Conservation (phyloP, 106 monocot genomes). For the Chionographis japonica region DNA sequence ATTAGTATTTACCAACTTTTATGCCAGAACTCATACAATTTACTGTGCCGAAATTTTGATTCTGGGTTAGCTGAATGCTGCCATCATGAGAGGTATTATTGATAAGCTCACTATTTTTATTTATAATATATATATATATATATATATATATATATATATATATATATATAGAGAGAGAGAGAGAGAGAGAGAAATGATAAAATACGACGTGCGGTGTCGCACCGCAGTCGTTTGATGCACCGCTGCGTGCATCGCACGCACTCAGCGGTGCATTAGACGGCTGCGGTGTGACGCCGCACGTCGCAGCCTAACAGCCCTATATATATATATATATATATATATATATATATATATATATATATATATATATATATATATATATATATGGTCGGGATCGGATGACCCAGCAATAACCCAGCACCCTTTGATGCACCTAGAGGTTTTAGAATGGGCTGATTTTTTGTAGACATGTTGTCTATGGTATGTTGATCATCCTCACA, state of each 20-base stretch:
- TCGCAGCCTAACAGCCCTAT: too few relatives aligned
- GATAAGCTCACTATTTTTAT: not conserved
- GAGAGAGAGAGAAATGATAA: too few relatives aligned
- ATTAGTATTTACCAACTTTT: not conserved
- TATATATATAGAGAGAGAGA: not conserved
- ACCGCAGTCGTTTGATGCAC: too few relatives aligned
- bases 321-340: not conserved
- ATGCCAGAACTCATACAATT: slow-evolving; percentile 77
- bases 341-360: not conserved
- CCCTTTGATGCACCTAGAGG: too few relatives aligned
- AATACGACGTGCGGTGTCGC: too few relatives aligned
- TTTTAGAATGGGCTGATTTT: too few relatives aligned
- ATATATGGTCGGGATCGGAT: not conserved
- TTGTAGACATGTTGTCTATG: too few relatives aligned
- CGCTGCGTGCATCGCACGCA: too few relatives aligned
- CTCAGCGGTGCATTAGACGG: too few relatives aligned
- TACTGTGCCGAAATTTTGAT: slow-evolving; percentile 87
- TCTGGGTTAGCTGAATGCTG: slow-evolving; percentile 92
- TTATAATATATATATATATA: not conserved
- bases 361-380: not conserved
- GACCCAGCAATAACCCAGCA: too few relatives aligned
- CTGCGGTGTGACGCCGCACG: too few relatives aligned
- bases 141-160: not conserved
- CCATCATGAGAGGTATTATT: slow-evolving; percentile 82
- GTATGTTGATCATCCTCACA: too few relatives aligned